A percentile compares a stretch with the other conserved stretches of the same genome.
Evolutionary conservation across 1,139 yeast species (phyloP).

Genomic region (Suhomyces maxii): DNA sequence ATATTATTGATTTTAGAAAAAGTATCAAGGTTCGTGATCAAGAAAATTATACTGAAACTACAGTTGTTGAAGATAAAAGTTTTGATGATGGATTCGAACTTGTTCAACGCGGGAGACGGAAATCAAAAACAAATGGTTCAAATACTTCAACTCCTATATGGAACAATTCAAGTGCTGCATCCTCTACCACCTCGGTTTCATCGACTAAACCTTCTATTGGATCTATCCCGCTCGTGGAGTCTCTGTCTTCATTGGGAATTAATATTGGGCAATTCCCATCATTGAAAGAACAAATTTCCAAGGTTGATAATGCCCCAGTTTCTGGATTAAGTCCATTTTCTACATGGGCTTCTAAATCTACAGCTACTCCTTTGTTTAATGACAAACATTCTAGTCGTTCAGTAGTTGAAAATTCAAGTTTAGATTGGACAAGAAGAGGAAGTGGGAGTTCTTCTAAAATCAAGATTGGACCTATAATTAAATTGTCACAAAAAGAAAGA

Average conservation of each 20-base stretch:
- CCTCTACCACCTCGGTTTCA: conserved; percentile 2
- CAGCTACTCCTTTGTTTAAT: conserved; percentile 16
- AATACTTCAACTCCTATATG: conserved; percentile 9
- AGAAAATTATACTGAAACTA: conserved; percentile 20
- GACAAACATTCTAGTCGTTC: conserved; percentile 9
- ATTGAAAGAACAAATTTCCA: conserved; percentile 1
- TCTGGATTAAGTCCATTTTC: conserved; percentile 29
- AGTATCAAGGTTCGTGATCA: conserved; percentile 23
- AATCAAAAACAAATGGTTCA: conserved; percentile 14
- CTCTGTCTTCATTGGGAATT: neutral
- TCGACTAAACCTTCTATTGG: neutral
- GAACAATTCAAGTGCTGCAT: neutral
- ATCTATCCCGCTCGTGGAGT: neutral
- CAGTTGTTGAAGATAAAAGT: conserved; percentile 25
- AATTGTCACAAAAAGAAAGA: conserved; percentile 55
- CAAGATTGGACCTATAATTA: conserved; percentile 37
- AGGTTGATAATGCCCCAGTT: neutral
- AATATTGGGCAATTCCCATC: conserved; percentile 3
- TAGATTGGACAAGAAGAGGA: conserved; percentile 7
- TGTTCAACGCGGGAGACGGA: conserved; percentile 26
- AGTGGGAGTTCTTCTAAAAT: conserved; percentile 22
- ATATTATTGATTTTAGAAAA: conserved; percentile 24
- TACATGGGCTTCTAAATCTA: conserved; percentile 31
- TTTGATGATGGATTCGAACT: conserved; percentile 31
- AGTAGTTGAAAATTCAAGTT: neutral